Percentiles rank a stretch among this genome's conserved stretches.
Evolutionary conservation across 108 stramenopile genomes (phyloP).

Genomic region (Tribonema minus): DNA sequence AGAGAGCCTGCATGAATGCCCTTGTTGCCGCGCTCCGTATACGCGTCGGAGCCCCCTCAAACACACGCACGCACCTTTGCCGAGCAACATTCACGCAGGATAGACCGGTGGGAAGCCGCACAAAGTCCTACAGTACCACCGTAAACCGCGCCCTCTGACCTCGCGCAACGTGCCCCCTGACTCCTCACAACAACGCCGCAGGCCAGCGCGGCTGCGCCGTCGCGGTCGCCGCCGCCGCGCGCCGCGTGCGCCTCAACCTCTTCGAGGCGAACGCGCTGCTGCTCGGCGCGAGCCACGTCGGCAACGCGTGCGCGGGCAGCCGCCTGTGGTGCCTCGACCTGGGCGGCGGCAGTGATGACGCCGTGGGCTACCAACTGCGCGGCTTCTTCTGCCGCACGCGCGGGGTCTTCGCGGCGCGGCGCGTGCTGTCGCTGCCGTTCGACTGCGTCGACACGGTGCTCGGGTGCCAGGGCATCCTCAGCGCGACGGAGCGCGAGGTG

Average conservation of each 20-base stretch:
- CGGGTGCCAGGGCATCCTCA: conserved; percentile 8
- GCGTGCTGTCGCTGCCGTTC: conserved; percentile 13
- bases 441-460: conserved; percentile 7
- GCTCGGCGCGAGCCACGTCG: conserved; percentile 7
- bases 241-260: not conserved
- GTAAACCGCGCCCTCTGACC: too few species aligned
- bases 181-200: too few species aligned
- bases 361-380: conserved; percentile 2
- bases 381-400: conserved; percentile 13
- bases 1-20: too few species aligned
- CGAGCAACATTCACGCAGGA: too few species aligned
- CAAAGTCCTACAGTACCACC: too few species aligned
- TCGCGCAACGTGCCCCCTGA: too few species aligned
- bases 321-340: not conserved
- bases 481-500: conserved; percentile 18
- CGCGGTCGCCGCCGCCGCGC: not conserved
- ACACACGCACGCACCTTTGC: too few species aligned
- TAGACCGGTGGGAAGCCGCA: too few species aligned
- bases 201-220: not conserved
- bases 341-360: not conserved
- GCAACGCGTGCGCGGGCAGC: conserved; percentile 1
- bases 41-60: too few species aligned
- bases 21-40: too few species aligned
- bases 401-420: not conserved
- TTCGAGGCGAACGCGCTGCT: conserved; percentile 19